Percentiles rank a stretch among this genome's conserved stretches.
phyloP scores from a whole-genome alignment of 768 basidiomycete genomes.

The Psilocybe cyanescens region DNA sequence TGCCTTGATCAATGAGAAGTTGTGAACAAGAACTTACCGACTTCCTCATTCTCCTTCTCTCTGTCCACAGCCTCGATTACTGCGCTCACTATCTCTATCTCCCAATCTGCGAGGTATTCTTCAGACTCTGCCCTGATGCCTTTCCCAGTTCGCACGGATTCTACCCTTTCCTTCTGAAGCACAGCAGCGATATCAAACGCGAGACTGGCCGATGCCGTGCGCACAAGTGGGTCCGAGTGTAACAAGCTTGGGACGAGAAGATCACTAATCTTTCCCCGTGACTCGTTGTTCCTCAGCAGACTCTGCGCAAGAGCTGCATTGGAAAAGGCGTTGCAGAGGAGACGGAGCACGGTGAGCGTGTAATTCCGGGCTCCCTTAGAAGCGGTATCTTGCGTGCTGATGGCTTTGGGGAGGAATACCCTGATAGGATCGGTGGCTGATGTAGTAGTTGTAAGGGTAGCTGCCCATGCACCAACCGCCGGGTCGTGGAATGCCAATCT shows the following conservation, averaged over 20 bases:
- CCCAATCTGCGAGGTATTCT: slow-evolving; percentile 78
- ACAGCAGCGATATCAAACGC: slow-evolving; percentile 75
- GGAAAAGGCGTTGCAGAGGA: slow-evolving; percentile 72
- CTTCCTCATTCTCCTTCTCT: slow-evolving; percentile 78
- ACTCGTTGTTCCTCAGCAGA: slow-evolving; percentile 32
- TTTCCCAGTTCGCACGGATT: slow-evolving; percentile 29
- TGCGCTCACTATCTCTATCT: slow-evolving; percentile 82
- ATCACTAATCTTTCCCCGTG: slow-evolving; percentile 43
- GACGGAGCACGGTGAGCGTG: slow-evolving; percentile 65
- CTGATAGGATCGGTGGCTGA: slow-evolving; percentile 42
- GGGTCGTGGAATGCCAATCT: slow-evolving; percentile 75
- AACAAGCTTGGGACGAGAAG: slow-evolving; percentile 71
- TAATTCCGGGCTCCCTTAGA: slow-evolving; percentile 53
- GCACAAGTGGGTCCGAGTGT: slow-evolving; percentile 66
- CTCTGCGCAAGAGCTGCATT: slow-evolving; percentile 45
- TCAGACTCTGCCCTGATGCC: slow-evolving; percentile 36
- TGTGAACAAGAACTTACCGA: slow-evolving; percentile 54
- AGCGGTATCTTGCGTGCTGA: slow-evolving; percentile 31
- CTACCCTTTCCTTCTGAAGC: slow-evolving; percentile 66
- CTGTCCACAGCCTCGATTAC: slow-evolving; percentile 77
- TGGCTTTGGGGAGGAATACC: slow-evolving; percentile 50
- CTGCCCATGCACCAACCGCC: slow-evolving; percentile 54
- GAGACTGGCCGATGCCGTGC: slow-evolving; percentile 81
- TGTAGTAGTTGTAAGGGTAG: slow-evolving; percentile 31
- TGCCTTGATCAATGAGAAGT: background rate